These are phyloP conservation scores for Verruconis gallopava DNA, from an alignment of 2,329 filamentous ascomycete species.

Conservation along the genomic window DNA sequence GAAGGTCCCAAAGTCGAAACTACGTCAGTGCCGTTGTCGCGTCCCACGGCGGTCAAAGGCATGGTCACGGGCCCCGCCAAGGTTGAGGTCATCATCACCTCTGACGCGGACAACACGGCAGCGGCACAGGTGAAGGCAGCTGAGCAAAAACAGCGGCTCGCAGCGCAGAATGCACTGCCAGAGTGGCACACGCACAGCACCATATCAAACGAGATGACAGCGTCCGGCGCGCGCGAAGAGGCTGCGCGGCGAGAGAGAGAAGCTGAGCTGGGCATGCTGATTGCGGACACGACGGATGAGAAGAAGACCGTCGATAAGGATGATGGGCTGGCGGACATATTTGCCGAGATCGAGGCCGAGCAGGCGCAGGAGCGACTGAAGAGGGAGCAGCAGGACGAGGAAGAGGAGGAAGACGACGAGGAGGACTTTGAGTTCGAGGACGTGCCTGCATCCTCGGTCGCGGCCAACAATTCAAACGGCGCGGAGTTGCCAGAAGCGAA, in stretches of 20 bases:
- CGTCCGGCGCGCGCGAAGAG: constrained; percentile 3
- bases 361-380: constrained; percentile 32
- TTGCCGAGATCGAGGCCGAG: constrained; percentile 51
- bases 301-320: constrained; percentile 32
- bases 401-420: constrained; percentile 39
- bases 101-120: constrained; percentile 50
- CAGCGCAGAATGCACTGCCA: constrained; percentile 56
- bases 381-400: constrained; percentile 29
- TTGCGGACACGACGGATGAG: constrained; percentile 30
- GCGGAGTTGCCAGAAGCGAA: constrained; percentile 34
- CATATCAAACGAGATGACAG: constrained; percentile 43
- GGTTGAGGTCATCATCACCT: constrained; percentile 57
- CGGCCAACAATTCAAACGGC: constrained; percentile 24
- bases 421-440: constrained; percentile 41
- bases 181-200: constrained; percentile 61
- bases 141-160: constrained; percentile 51
- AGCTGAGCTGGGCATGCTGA: neutral
- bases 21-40: constrained; percentile 16
- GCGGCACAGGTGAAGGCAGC: constrained; percentile 54
- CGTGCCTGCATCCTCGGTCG: too few species aligned
- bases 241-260: constrained; percentile 16
- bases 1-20: constrained; percentile 40
- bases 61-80: constrained; percentile 53
- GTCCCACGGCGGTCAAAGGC: constrained; percentile 57
- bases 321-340: constrained; percentile 53